Percentiles rank a stretch among this genome's conserved stretches.
Conservation (phyloP, 2,329 filamentous ascomycete genomes). For the Paecilomyces fulvus region DNA sequence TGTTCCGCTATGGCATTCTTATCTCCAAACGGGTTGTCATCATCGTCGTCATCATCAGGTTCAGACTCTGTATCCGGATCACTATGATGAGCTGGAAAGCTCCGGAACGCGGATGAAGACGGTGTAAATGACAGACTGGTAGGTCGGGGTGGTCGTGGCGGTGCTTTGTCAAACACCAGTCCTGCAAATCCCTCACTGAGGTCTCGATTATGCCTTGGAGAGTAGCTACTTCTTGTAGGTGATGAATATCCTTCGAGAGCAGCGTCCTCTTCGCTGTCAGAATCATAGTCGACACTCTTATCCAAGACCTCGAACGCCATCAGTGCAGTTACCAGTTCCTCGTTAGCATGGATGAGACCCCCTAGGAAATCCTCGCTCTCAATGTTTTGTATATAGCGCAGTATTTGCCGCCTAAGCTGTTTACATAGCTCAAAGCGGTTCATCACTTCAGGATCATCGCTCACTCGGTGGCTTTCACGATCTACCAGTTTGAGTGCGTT, state of each 20-base stretch:
- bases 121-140: constrained; percentile 40
- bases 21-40: constrained; percentile 83
- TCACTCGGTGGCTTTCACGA: constrained; percentile 78
- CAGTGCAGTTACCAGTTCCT: constrained; percentile 85
- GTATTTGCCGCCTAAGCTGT: constrained; percentile 68
- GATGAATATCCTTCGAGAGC: constrained; percentile 22
- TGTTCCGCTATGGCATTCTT: constrained; percentile 51
- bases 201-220: constrained; percentile 12
- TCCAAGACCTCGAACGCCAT: constrained; percentile 95
- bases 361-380: constrained; percentile 89
- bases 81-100: constrained; percentile 31
- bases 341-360: constrained; percentile 83
- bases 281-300: constrained; percentile 51
- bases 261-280: constrained; percentile 55
- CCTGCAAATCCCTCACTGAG: constrained; percentile 25
- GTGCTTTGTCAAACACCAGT: constrained; percentile 23
- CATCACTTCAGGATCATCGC: constrained; percentile 68
- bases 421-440: constrained; percentile 82
- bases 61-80: constrained; percentile 47
- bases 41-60: constrained; percentile 58
- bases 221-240: constrained; percentile 7
- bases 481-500: constrained; percentile 88
- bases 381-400: constrained; percentile 88
- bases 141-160: constrained; percentile 49
- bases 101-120: constrained; percentile 4